Evolutionary conservation across 2,329 filamentous ascomycete genomes (phyloP).

Genomic region (Monosporascus sp.): DNA sequence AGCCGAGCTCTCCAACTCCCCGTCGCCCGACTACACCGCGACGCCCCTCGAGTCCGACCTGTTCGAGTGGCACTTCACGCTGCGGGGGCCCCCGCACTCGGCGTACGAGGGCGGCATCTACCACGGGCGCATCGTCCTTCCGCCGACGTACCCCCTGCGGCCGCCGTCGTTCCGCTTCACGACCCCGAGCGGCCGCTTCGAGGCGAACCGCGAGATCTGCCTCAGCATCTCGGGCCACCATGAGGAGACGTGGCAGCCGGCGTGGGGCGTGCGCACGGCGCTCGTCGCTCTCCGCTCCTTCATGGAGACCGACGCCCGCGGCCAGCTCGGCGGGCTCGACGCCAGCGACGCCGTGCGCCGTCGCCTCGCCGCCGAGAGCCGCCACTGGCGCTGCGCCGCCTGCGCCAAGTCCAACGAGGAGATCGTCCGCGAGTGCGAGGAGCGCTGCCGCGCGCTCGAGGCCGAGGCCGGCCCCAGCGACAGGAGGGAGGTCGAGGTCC

Average conservation of each 20-base stretch:
- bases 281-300: slow-evolving; percentile 75
- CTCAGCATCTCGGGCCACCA: slow-evolving; percentile 91
- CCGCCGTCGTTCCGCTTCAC: slow-evolving; percentile 95
- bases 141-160: slow-evolving; percentile 81
- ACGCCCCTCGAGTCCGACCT: slow-evolving; percentile 82
- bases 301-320: slow-evolving; percentile 85
- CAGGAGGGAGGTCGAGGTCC: slow-evolving; percentile 41
- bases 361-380: slow-evolving; percentile 63
- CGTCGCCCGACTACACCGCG: slow-evolving; percentile 81
- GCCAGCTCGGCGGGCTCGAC: slow-evolving; percentile 87
- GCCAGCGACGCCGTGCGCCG: slow-evolving; percentile 61
- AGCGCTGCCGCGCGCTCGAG: slow-evolving; percentile 26
- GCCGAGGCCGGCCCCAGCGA: slow-evolving; percentile 27
- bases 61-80: slow-evolving; percentile 98
- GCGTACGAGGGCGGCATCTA: slow-evolving; percentile 80
- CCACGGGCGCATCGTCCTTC: slow-evolving; percentile 90
- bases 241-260: slow-evolving; percentile 97
- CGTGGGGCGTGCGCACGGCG: slow-evolving; percentile 92
- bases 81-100: slow-evolving; percentile 80
- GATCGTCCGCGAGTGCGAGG: slow-evolving; percentile 67
- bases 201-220: slow-evolving; percentile 95
- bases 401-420: slow-evolving; percentile 70
- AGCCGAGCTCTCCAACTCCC: slow-evolving; percentile 71
- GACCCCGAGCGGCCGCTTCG: slow-evolving; percentile 87
- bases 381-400: slow-evolving; percentile 59